A percentile compares a stretch with the other conserved stretches of the same genome.
Conservation (phyloP, 176 grass and related monocot genomes). For the Elymus sibiricus region DNA sequence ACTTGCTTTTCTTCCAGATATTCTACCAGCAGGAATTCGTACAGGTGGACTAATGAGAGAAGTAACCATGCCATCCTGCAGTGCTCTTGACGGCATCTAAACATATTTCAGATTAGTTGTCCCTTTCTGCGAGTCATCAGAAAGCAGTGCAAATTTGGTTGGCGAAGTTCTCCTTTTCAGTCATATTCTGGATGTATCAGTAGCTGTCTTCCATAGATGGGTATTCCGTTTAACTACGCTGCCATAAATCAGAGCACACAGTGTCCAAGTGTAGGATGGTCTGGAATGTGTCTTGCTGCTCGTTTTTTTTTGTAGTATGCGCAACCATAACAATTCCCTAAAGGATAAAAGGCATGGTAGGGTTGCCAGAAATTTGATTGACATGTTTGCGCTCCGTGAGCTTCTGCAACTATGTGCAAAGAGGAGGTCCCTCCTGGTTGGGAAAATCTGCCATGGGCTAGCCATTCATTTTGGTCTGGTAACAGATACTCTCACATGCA, state of each 20-base stretch:
- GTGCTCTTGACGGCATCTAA: slow-evolving; percentile 8
- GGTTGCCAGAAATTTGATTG: slow-evolving; percentile 26
- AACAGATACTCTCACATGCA: slow-evolving; percentile 48
- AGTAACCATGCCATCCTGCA: slow-evolving; percentile 1
- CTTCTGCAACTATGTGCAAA: slow-evolving; percentile 48
- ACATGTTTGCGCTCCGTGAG: slow-evolving; percentile 16
- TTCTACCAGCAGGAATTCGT: neutral
- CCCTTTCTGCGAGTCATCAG: neutral
- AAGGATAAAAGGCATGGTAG: slow-evolving; percentile 24
- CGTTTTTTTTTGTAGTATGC: slow-evolving; percentile 25
- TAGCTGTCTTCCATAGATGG: slow-evolving; percentile 27
- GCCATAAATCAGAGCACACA: neutral
- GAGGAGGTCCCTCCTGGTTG: slow-evolving; percentile 36
- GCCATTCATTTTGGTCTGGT: slow-evolving; percentile 48
- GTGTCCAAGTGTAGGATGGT: slow-evolving; percentile 12
- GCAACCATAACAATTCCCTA: slow-evolving; percentile 3
- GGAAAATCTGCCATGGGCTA: slow-evolving; percentile 52
- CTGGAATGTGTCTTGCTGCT: slow-evolving; percentile 11
- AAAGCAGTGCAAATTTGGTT: neutral
- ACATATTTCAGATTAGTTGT: neutral
- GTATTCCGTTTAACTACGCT: slow-evolving; percentile 17
- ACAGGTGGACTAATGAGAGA: neutral
- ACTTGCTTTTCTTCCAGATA: neutral
- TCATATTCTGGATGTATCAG: slow-evolving; percentile 11
- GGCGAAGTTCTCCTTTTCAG: neutral